Evolutionary conservation across 495 filamentous ascomycete species (phyloP), one percentile per base, ranked within the genome.

Genomic region (Schizothecium vesticola): DNA sequence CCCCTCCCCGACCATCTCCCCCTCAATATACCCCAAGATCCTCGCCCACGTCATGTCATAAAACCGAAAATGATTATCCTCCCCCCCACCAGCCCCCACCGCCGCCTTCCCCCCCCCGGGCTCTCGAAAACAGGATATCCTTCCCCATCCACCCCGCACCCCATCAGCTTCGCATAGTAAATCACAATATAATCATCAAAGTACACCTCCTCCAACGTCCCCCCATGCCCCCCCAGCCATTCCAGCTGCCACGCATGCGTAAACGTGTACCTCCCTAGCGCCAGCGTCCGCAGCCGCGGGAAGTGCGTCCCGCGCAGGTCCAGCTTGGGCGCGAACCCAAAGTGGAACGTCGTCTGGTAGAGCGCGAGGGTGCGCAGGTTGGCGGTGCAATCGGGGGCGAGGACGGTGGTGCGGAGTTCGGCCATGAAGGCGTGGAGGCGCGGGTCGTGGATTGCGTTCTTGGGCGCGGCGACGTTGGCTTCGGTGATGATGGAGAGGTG

Each of bases 181-280:
- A 64, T 22, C 11, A 64, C 61, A 3, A 64, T 26, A 22, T 21
- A 55, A 7, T 64, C n/a, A 10, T 64, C 61, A 3, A 64, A 36
- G 19, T 13, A 64, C 21, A 64, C 23, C 29, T 55, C 22, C 23
- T 55, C 33, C 10, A 64, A n/a, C 13, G n/a, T 22, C 10, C 2
- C 6, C 8, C n/a, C 5, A 7, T 36, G 33, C 21, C 10, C 16
- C 5, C 22, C 19, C 1, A 64, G 36, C 61, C 61, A 64, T 3
- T 55, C 31, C 12, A 64, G 33, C 24, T 64, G 31, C 61, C 31
- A 64, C 16, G 26, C 61, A 24, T 64, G 61, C 0, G 61, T 51
- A 12, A 64, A 64, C 21, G 24, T 28, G 22, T 64, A 64, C 7
- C 56, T 64, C 10, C 61, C 61, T 19, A 64, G 61, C 21, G 61